phyloP scores from a whole-genome alignment of 371 early-diverging fungal species.

The Lichtheimia hyalospora region DNA sequence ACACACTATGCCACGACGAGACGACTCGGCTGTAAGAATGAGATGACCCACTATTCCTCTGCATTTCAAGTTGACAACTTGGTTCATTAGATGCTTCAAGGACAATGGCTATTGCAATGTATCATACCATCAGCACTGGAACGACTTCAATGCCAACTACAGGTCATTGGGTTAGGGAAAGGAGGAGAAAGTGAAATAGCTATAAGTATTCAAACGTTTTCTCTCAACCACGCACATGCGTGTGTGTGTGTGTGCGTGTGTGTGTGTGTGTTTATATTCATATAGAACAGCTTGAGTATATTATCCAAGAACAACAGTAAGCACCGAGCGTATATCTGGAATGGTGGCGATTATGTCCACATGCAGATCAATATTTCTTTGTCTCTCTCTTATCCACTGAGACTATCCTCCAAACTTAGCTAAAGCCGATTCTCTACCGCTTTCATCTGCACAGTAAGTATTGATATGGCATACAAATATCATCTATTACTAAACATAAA shows the following conservation, averaged over 20 bases:
- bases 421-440: constrained; percentile 38
- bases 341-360: neutral
- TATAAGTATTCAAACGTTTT: neutral
- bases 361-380: neutral
- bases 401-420: constrained; percentile 10
- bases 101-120: constrained; percentile 34
- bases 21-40: too few species aligned
- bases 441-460: constrained; percentile 30
- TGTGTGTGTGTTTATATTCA: neutral
- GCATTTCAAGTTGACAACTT: too few species aligned
- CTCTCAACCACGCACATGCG: neutral
- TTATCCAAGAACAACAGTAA: constrained; percentile 28
- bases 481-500: too few species aligned
- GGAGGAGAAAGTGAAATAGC: neutral
- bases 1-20: too few species aligned
- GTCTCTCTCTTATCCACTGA: neutral
- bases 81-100: constrained; percentile 23
- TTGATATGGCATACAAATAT: too few species aligned
- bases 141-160: constrained; percentile 22
- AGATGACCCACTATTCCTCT: too few species aligned
- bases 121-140: constrained; percentile 33
- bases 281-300: constrained; percentile 24
- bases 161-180: constrained; percentile 17
- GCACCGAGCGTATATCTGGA: neutral
- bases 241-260: too few species aligned